A percentile compares a stretch with the other conserved stretches of the same genome.
Evolutionary conservation across 2,329 filamentous ascomycete genomes (phyloP).

Genomic region (Scedosporium minutisporum): DNA sequence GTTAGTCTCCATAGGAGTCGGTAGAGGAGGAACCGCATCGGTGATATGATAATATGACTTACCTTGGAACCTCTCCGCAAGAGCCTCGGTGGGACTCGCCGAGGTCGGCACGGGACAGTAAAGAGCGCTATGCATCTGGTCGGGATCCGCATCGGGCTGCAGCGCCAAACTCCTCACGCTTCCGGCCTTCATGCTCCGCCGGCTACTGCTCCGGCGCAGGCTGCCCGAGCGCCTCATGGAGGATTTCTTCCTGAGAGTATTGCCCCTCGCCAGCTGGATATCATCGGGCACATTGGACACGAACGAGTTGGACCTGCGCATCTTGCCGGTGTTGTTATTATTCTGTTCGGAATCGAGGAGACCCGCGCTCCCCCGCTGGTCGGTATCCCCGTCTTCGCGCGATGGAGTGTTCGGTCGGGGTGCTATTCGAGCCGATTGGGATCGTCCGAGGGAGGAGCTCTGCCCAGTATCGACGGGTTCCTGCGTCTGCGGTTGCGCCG

Average conservation of each 20-base stretch:
- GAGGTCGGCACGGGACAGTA: conserved; percentile 81
- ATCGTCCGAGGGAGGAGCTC: neutral
- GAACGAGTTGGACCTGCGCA: conserved; percentile 55
- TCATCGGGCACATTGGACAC: conserved; percentile 40
- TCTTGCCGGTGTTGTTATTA: conserved; percentile 18
- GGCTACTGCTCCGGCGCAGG: conserved; percentile 69
- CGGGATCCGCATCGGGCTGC: conserved; percentile 57
- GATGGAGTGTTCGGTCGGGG: conserved; percentile 36
- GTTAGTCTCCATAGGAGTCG: neutral
- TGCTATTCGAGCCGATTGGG: neutral
- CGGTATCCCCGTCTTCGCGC: conserved; percentile 63
- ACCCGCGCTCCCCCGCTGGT: conserved; percentile 56
- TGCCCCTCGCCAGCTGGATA: conserved; percentile 37
- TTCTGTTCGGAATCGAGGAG: conserved; percentile 29
- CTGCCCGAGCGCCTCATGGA: conserved; percentile 68
- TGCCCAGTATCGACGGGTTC: neutral
- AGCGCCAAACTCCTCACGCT: conserved; percentile 74
- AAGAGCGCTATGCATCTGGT: conserved; percentile 74
- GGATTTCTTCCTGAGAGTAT: conserved; percentile 81
- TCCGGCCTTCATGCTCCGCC: conserved; percentile 71
- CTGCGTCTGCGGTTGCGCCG: neutral
- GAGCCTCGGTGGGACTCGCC: conserved; percentile 76
- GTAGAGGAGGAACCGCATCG: neutral
- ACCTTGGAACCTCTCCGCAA: conserved; percentile 86
- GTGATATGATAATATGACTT: conserved; percentile 20